Evolutionary conservation across 352 stramenopile genomes (phyloP), one percentile per base, ranked within the genome.

Genomic region (Pythium periplocum): DNA sequence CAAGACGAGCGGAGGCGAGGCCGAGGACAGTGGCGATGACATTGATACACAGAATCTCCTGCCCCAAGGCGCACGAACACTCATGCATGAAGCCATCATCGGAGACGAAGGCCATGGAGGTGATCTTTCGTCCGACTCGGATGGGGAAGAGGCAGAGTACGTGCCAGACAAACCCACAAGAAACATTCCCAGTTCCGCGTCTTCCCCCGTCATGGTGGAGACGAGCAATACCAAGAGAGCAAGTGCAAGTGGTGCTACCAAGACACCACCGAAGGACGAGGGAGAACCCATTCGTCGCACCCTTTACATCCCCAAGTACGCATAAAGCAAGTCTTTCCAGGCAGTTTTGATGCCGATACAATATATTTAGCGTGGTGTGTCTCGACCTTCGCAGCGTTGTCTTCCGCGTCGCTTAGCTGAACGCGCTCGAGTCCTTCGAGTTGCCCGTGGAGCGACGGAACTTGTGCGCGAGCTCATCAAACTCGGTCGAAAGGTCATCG

Each of bases 401-500:
- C 17, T 26, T 26, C 17, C 17, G 17, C 17, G 17, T 26, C 44
- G 39, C 48, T 50, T 87, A 92, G 65, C 75, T 93, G 59, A 93
- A 93, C 11, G 75, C 81, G 46, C 79, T 89, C 50, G 78, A 71
- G 61, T 93, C 78, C 75, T 93, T 93, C 36, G 78, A 85, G 74
- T 87, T 92, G 55, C 82, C 82, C 4, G 79, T 90, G 31, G 86
- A 62, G 41, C 79, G 79, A 26, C 83, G 80, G 62, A 93, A 93
- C 56, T 90, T 89, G 45, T 89, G 80, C 56, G 80, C 80, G 52
- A 93, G 78, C 64, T 91, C 81, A 59, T 93, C 80, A 55, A 93
- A 93, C 66, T 93, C 83, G 57, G 79, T 90, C 58, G 78, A 90
- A 43, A 93, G 75, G 57, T 93, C 83, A 61, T 93, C 83, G 37